Conservation (phyloP, 208 protist genomes). For the Trichomonas vaginalis region DNA sequence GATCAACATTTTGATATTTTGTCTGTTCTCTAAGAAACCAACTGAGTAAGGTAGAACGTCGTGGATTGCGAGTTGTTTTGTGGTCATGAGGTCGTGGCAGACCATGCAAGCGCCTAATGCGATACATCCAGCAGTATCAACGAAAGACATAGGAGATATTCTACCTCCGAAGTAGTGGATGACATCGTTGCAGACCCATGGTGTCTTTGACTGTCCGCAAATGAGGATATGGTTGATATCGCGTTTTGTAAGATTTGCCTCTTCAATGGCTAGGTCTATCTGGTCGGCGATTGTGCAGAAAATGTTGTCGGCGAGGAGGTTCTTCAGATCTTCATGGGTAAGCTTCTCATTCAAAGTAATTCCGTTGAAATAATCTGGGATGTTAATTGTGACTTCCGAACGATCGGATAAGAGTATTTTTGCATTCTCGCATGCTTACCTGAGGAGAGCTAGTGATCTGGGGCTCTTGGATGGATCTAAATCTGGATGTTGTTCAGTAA, state of each 20-base stretch:
- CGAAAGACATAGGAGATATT: neutral
- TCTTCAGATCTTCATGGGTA: slow-evolving; percentile 87
- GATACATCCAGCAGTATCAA: neutral
- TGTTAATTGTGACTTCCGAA: slow-evolving; percentile 60
- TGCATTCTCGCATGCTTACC: slow-evolving; percentile 60
- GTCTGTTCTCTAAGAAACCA: neutral
- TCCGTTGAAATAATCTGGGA: slow-evolving; percentile 80
- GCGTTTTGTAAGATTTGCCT: slow-evolving; percentile 9
- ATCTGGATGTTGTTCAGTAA: slow-evolving; percentile 63
- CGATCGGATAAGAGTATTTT: slow-evolving; percentile 62
- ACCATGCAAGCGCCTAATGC: neutral
- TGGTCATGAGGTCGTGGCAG: neutral
- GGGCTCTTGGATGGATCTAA: slow-evolving; percentile 50
- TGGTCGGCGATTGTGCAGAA: slow-evolving; percentile 55
- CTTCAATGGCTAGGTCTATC: slow-evolving; percentile 46
- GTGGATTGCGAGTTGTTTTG: neutral
- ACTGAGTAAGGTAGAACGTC: neutral
- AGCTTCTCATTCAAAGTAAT: slow-evolving; percentile 79
- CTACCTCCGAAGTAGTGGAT: neutral
- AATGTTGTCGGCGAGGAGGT: slow-evolving; percentile 58
- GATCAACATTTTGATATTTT: neutral
- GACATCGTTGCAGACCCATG: neutral
- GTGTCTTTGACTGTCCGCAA: neutral
- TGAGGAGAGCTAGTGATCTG: slow-evolving; percentile 49
- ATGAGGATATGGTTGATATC: neutral